A percentile compares a stretch with the other conserved stretches of the same genome.
phyloP scores from a whole-genome alignment of 805 yeast species.

The Nakazawaea sp. region DNA sequence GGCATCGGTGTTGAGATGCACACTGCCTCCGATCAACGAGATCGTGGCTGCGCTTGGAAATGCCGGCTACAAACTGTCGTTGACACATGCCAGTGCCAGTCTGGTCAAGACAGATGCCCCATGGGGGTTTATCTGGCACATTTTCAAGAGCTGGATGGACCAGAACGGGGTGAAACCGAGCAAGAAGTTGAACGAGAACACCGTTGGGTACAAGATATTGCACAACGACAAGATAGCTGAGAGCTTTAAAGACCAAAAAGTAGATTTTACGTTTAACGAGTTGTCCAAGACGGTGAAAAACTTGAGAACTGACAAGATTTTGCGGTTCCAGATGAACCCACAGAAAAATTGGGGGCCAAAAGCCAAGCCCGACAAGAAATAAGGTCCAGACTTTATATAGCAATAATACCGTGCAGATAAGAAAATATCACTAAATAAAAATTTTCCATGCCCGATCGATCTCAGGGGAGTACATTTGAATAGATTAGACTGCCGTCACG shows the following conservation, averaged over 20 bases:
- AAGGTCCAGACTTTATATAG: not conserved
- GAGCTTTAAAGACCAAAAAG: slow-evolving; percentile 18
- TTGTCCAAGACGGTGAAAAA: slow-evolving; percentile 49
- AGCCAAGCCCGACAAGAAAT: slow-evolving; percentile 51
- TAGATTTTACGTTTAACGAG: slow-evolving; percentile 50
- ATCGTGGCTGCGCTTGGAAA: slow-evolving; percentile 79
- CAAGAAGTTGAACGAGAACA: slow-evolving; percentile 36
- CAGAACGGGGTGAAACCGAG: slow-evolving; percentile 26
- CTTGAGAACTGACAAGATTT: slow-evolving; percentile 71
- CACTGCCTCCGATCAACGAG: slow-evolving; percentile 72
- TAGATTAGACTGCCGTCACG: too few species aligned
- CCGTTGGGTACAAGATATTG: slow-evolving; percentile 55
- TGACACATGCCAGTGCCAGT: slow-evolving; percentile 85
- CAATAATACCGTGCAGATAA: not conserved
- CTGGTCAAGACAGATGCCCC: slow-evolving; percentile 89
- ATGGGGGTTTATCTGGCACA: slow-evolving; percentile 69
- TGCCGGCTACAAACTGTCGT: slow-evolving; percentile 72
- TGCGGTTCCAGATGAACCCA: slow-evolving; percentile 89
- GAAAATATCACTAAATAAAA: too few species aligned
- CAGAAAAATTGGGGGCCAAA: slow-evolving; percentile 97
- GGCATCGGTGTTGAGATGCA: slow-evolving; percentile 69
- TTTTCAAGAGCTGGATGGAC: slow-evolving; percentile 58
- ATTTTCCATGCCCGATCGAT: too few species aligned
- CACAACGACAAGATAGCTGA: slow-evolving; percentile 23
- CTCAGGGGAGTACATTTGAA: too few species aligned